phyloP scores from a whole-genome alignment of 176 grass and related monocot species.

The Otatea glauca region DNA sequence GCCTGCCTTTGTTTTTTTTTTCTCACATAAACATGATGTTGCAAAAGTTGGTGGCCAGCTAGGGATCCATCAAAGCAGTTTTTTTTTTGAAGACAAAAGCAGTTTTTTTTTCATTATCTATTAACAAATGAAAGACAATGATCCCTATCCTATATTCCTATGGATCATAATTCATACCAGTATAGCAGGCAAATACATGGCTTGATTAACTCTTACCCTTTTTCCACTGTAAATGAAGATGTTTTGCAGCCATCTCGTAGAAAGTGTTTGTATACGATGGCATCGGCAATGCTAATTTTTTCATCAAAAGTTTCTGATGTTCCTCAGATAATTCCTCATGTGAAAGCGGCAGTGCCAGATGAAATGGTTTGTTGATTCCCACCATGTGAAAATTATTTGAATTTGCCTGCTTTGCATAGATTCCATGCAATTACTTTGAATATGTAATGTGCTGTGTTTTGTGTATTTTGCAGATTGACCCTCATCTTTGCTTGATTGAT shows the following conservation, averaged over 20 bases:
- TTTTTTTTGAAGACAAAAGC: too few species aligned
- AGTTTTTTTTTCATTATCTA: slow-evolving; percentile 26
- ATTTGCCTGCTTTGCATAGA: background rate
- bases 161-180: slow-evolving; percentile 16
- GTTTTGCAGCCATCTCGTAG: slow-evolving; percentile 77
- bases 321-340: slow-evolving; percentile 56
- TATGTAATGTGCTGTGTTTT: background rate
- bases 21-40: slow-evolving; percentile 21
- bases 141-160: slow-evolving; percentile 1
- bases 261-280: slow-evolving; percentile 84
- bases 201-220: slow-evolving; percentile 50
- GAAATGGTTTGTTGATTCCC: slow-evolving; percentile 68
- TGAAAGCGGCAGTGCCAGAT: slow-evolving; percentile 55
- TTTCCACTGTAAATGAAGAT: slow-evolving; percentile 66
- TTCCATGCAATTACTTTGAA: slow-evolving; percentile 17
- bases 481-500: slow-evolving; percentile 77
- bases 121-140: slow-evolving; percentile 22
- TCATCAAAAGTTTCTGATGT: slow-evolving; percentile 69
- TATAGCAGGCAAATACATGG: slow-evolving; percentile 7
- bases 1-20: background rate
- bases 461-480: slow-evolving; percentile 69
- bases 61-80: slow-evolving; percentile 5
- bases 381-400: slow-evolving; percentile 30
- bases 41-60: slow-evolving; percentile 7
- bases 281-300: slow-evolving; percentile 86